phyloP scores from a whole-genome alignment of 2,329 filamentous ascomycete species.

The Beauveria asiatica region DNA sequence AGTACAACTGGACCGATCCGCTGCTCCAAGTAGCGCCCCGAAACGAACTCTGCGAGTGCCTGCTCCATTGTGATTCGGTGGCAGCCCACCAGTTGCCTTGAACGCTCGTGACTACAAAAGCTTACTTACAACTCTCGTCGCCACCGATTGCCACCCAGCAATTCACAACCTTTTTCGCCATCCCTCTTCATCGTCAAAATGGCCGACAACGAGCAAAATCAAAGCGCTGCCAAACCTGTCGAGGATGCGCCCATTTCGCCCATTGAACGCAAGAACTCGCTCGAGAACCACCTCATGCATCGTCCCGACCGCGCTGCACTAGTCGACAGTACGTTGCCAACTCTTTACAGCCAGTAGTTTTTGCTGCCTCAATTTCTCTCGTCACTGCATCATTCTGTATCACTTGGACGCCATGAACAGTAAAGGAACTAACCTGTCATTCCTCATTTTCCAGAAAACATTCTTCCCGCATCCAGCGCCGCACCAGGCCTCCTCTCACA shows the following conservation, averaged over 20 bases:
- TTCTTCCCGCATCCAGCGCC: conserved; percentile 69
- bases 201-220: conserved; percentile 20
- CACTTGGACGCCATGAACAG: background rate
- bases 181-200: conserved; percentile 14
- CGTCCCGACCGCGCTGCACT: conserved; percentile 70
- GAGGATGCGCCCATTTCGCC: conserved; percentile 47
- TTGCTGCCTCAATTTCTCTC: background rate
- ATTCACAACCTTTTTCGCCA: background rate
- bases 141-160: conserved; percentile 1
- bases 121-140: background rate
- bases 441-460: conserved; percentile 55
- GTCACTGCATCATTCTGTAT: background rate
- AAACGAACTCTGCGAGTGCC: background rate
- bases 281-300: conserved; percentile 63
- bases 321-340: conserved; percentile 58
- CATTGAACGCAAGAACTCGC: conserved; percentile 54
- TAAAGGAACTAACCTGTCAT: conserved; percentile 16
- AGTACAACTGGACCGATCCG: background rate
- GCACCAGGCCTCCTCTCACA: conserved; percentile 73
- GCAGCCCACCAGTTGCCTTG: background rate
- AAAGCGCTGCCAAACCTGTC: conserved; percentile 22
- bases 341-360: background rate
- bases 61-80: background rate
- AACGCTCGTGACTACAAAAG: background rate
- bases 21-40: background rate